Evolutionary conservation across 2,329 filamentous ascomycete genomes (phyloP).

Genomic region (Pseudogymnoascus sp.): DNA sequence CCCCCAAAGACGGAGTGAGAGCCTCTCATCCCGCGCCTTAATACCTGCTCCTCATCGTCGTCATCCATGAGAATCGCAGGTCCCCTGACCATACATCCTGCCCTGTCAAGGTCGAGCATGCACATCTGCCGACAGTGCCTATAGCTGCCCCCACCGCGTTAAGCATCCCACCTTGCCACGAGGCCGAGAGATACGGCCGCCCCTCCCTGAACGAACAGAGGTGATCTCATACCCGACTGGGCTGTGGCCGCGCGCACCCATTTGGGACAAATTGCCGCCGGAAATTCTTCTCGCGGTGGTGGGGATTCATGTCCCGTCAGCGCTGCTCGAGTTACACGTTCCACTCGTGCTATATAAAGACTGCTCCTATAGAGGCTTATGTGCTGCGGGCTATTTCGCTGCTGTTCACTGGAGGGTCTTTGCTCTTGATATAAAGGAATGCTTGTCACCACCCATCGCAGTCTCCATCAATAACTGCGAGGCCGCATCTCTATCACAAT

Average conservation of each 20-base stretch:
- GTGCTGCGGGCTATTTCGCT: not conserved
- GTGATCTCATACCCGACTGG: conserved; percentile 8
- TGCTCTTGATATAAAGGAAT: conserved; percentile 7
- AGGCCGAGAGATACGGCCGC: conserved; percentile 6
- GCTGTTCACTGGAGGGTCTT: conserved; percentile 1
- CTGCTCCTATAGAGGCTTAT: conserved; percentile 9
- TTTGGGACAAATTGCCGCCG: conserved; percentile 8
- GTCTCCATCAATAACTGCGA: conserved; percentile 4
- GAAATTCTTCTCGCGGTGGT: conserved; percentile 5
- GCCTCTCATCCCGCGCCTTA: not conserved
- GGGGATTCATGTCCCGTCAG: conserved; percentile 2
- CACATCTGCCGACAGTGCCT: conserved; percentile 6
- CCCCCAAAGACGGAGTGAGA: not conserved
- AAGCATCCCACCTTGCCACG: conserved; percentile 9
- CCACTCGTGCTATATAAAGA: conserved; percentile 1
- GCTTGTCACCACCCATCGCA: not conserved
- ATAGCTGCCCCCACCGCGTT: conserved; percentile 4
- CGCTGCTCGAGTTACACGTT: conserved; percentile 3
- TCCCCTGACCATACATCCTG: not conserved
- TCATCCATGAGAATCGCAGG: not conserved
- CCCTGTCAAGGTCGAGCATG: conserved; percentile 3
- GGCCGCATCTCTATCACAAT: not conserved
- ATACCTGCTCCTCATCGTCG: not conserved
- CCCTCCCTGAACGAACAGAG: not conserved
- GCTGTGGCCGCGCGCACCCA: conserved; percentile 4